These are phyloP conservation scores for Fraxinus paxiana DNA, from an alignment of 305 asterid genomes.

Conservation along the genomic window DNA sequence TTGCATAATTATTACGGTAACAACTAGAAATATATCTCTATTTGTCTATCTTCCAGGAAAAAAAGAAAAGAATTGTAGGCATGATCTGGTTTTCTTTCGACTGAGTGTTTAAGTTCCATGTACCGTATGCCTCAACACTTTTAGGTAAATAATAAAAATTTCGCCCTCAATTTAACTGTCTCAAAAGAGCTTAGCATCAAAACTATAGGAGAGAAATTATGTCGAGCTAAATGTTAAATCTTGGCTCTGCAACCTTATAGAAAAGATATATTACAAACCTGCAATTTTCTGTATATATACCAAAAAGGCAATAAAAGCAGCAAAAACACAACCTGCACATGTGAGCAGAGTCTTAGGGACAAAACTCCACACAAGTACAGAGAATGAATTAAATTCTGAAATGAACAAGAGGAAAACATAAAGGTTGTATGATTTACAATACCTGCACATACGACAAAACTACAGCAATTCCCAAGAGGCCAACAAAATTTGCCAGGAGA, in stretches of 20 bases:
- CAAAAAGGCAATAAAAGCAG: slow-evolving; percentile 81
- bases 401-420: not conserved
- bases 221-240: not conserved
- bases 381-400: not conserved
- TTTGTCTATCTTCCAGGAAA: not conserved
- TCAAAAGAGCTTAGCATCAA: not conserved
- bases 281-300: slow-evolving; percentile 77
- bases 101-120: not conserved
- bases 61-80: not conserved
- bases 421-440: slow-evolving; percentile 9
- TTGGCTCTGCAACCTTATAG: slow-evolving; percentile 2
- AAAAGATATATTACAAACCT: slow-evolving; percentile 42
- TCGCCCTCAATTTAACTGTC: not conserved
- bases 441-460: slow-evolving; percentile 87
- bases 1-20: not conserved
- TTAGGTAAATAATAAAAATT: not conserved
- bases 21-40: not conserved
- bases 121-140: not conserved
- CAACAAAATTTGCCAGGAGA: slow-evolving; percentile 87
- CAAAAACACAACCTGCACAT: slow-evolving; percentile 69
- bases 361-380: not conserved
- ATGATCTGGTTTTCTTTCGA: not conserved
- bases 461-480: slow-evolving; percentile 76
- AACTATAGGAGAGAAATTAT: not conserved
- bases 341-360: slow-evolving; percentile 12